Conservation (phyloP, 2,329 filamentous ascomycete species). For the Aspergillus sp. region DNA sequence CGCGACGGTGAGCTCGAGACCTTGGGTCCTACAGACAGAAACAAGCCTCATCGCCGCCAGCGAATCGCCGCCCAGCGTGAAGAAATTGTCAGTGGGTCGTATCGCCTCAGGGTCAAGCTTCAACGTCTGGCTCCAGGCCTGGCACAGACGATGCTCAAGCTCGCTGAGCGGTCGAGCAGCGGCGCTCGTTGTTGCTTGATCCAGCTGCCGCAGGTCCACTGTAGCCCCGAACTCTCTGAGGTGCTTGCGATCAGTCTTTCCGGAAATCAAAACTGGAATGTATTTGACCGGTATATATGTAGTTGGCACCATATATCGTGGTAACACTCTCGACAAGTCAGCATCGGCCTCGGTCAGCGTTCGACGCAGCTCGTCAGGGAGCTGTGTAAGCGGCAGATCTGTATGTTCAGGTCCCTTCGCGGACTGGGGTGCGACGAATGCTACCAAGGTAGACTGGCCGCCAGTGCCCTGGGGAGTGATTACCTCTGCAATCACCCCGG, state of each 20-base stretch:
- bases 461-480: slow-evolving; percentile 26
- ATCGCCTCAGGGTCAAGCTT: slow-evolving; percentile 26
- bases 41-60: slow-evolving; percentile 27
- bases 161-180: slow-evolving; percentile 20
- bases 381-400: slow-evolving; percentile 8
- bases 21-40: slow-evolving; percentile 19
- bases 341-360: slow-evolving; percentile 13
- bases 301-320: slow-evolving; percentile 28
- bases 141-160: slow-evolving; percentile 22
- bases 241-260: slow-evolving; percentile 36
- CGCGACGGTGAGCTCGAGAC: slow-evolving; percentile 26
- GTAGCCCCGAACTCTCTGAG: slow-evolving; percentile 26
- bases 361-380: slow-evolving; percentile 10
- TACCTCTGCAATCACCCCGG: slow-evolving; percentile 41
- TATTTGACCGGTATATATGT: slow-evolving; percentile 36
- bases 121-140: slow-evolving; percentile 26
- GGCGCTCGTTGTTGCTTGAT: slow-evolving; percentile 10
- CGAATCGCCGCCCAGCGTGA: slow-evolving; percentile 27
- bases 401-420: slow-evolving; percentile 10
- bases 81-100: slow-evolving; percentile 28
- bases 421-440: slow-evolving; percentile 21
- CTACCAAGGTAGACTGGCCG: slow-evolving; percentile 21
- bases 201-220: slow-evolving; percentile 23
- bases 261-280: slow-evolving; percentile 36
- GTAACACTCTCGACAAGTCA: slow-evolving; percentile 18